Evolutionary conservation across 1,284 basidiomycete genomes (phyloP).

Genomic region (Takashimella tepidaria): DNA sequence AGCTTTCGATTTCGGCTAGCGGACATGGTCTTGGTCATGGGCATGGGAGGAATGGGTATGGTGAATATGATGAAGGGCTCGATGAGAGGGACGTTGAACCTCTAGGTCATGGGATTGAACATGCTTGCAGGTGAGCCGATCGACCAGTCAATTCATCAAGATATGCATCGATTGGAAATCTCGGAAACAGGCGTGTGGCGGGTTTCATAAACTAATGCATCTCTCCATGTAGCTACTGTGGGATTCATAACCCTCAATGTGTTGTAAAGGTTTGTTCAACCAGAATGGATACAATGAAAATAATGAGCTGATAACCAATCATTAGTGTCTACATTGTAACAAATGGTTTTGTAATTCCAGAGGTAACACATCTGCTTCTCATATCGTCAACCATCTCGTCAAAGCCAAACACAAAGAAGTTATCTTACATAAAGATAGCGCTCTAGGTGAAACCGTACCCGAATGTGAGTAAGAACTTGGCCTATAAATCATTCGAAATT

Average conservation of each 20-base stretch:
- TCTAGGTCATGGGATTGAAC: slow-evolving; percentile 76
- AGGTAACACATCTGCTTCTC: slow-evolving; percentile 94
- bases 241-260: slow-evolving; percentile 95
- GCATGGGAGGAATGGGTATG: slow-evolving; percentile 17
- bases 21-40: slow-evolving; percentile 1
- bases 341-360: slow-evolving; percentile 99
- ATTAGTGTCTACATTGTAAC: slow-evolving; percentile 75
- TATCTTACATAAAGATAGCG: slow-evolving; percentile 88
- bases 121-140: slow-evolving; percentile 89
- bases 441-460: slow-evolving; percentile 92
- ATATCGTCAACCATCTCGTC: slow-evolving; percentile 98
- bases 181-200: too few species aligned
- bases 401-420: slow-evolving; percentile 99
- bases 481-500: neutral
- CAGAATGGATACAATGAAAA: neutral
- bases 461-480: slow-evolving; percentile 60
- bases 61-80: slow-evolving; percentile 69
- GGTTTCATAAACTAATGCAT: too few species aligned
- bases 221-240: slow-evolving; percentile 97
- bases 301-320: slow-evolving; percentile 4
- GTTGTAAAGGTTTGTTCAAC: slow-evolving; percentile 67
- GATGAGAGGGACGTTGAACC: slow-evolving; percentile 61
- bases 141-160: slow-evolving; percentile 1
- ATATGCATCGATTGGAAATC: too few species aligned
- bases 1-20: slow-evolving; percentile 14